phyloP scores from a whole-genome alignment of 208 protist genomes.

The Trypanosoma mega region DNA sequence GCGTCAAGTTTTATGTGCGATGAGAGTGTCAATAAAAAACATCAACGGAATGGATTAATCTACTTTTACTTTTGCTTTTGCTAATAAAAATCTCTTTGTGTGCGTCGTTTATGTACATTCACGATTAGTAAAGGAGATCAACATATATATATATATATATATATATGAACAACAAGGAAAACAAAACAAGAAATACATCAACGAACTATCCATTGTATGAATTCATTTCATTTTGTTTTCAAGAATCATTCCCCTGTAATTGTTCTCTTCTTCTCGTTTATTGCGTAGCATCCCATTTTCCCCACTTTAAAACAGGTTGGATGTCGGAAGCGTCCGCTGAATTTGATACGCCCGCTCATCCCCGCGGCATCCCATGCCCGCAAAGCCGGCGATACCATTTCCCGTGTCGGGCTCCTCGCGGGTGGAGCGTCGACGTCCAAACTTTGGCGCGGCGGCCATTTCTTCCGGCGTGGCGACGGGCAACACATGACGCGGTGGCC shows the following conservation, averaged over 20 bases:
- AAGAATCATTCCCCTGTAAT: neutral
- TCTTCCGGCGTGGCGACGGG: neutral
- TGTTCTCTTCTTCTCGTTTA: neutral
- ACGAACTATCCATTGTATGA: too few species aligned
- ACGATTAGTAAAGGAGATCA: too few species aligned
- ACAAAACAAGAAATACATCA: too few species aligned
- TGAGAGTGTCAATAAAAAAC: too few species aligned
- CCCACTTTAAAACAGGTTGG: neutral
- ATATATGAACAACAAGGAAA: too few species aligned
- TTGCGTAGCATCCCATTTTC: too few species aligned
- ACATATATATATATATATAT: too few species aligned
- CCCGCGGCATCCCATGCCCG: constrained; percentile 15
- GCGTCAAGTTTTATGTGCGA: too few species aligned
- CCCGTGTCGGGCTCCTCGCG: constrained; percentile 25
- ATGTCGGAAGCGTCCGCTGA: neutral
- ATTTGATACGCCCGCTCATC: neutral
- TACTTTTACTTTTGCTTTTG: too few species aligned
- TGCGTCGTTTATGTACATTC: too few species aligned
- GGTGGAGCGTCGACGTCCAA: constrained; percentile 3
- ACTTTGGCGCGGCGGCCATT: neutral
- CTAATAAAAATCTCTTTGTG: too few species aligned
- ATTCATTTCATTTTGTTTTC: constrained; percentile 14
- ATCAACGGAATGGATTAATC: too few species aligned
- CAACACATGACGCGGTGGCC: neutral
- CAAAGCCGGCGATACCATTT: constrained; percentile 25